phyloP scores from a whole-genome alignment of 176 grass and related monocot genomes.

The Oryza glumipatula region DNA sequence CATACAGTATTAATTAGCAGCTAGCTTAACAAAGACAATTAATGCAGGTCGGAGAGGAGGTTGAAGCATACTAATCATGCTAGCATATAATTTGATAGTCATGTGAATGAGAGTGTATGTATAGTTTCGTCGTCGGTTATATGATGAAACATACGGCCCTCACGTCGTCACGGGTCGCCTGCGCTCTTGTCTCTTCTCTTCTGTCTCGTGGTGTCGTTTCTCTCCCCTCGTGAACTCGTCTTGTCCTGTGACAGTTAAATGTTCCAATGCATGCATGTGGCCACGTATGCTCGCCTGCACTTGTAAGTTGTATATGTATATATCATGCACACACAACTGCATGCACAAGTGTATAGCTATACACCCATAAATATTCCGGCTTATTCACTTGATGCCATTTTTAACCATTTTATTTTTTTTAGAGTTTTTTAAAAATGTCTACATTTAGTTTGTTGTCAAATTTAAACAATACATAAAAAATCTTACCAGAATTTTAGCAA shows the following conservation, averaged over 20 bases:
- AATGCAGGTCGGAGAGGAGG: neutral
- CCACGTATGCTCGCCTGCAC: neutral
- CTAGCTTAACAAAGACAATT: neutral
- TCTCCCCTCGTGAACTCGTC: neutral
- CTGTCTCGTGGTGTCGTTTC: neutral
- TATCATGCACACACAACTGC: neutral
- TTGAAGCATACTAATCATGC: neutral
- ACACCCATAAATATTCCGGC: no score
- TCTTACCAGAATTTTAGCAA: no score
- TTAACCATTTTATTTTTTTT: no score
- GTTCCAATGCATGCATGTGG: neutral
- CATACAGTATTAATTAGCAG: neutral
- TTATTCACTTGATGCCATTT: no score
- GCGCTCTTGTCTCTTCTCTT: neutral
- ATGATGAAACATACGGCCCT: neutral
- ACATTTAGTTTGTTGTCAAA: no score
- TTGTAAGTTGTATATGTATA: neutral
- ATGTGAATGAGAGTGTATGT: slow-evolving; percentile 8
- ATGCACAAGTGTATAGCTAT: no score
- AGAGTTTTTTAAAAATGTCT: no score
- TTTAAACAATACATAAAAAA: no score
- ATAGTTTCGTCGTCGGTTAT: slow-evolving; percentile 33
- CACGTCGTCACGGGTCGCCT: slow-evolving; percentile 22
- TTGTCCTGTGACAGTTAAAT: slow-evolving; percentile 32
- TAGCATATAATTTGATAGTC: neutral